phyloP scores from a whole-genome alignment of 2,329 filamentous ascomycete genomes.

The Clonostachys rosea region DNA sequence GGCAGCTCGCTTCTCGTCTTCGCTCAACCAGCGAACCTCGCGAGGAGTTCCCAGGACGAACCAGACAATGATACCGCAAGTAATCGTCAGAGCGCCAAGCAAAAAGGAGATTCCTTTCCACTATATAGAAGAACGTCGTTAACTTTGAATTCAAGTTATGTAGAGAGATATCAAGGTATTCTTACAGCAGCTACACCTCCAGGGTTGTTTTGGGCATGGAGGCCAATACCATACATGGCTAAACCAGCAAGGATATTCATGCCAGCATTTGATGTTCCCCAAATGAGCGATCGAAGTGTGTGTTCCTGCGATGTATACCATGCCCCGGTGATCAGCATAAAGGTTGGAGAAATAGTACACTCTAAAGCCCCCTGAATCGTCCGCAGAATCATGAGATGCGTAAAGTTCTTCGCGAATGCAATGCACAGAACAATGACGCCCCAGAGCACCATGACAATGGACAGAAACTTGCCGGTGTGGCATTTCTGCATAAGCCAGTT shows the following conservation, averaged over 20 bases:
- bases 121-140: no score
- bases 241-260: slow-evolving; percentile 22
- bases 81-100: no score
- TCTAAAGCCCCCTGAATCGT: slow-evolving; percentile 19
- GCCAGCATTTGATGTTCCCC: slow-evolving; percentile 22
- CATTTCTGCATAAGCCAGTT: slow-evolving; percentile 25
- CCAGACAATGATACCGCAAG: no score
- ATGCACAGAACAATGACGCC: slow-evolving; percentile 20
- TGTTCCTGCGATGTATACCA: slow-evolving; percentile 24
- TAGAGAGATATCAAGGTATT: no score
- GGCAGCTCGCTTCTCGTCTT: slow-evolving; percentile 19
- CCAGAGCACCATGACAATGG: slow-evolving; percentile 23
- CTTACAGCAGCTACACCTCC: no score
- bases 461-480: slow-evolving; percentile 23
- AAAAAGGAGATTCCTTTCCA: no score
- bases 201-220: slow-evolving; percentile 2
- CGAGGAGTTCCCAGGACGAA: slow-evolving; percentile 14
- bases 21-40: slow-evolving; percentile 19
- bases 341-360: slow-evolving; percentile 19
- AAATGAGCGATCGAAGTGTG: slow-evolving; percentile 18
- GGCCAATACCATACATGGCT: slow-evolving; percentile 18
- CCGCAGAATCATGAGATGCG: slow-evolving; percentile 18
- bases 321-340: slow-evolving; percentile 21
- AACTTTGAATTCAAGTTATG: no score
- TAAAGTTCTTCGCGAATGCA: slow-evolving; percentile 18